A percentile compares a stretch with the other conserved stretches of the same genome.
Evolutionary conservation across 192 early-diverging fungal species (phyloP).

Genomic region (Podila epicladia): DNA sequence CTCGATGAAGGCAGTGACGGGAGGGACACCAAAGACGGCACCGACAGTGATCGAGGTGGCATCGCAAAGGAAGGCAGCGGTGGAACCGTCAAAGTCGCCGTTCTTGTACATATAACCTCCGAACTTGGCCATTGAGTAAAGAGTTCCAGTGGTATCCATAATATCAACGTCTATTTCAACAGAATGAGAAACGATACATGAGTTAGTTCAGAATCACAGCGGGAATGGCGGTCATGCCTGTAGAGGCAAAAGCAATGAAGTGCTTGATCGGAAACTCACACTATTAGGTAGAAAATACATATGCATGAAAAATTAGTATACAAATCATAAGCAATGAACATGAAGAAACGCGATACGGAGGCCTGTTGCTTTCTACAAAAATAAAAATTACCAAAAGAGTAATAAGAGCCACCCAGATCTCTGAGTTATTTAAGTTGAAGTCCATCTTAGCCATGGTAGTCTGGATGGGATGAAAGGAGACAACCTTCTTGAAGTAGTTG

Average conservation of each 20-base stretch:
- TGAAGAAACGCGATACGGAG: no score
- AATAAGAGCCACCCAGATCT: no score
- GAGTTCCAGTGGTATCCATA: conserved; percentile 81
- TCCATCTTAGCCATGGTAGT: conserved; percentile 61
- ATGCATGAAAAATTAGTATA: background rate
- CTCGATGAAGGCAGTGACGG: conserved; percentile 80
- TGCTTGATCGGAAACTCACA: no score
- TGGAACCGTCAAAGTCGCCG: conserved; percentile 81
- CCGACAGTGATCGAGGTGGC: conserved; percentile 72
- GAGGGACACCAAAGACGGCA: conserved; percentile 72
- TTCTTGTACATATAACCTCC: conserved; percentile 73
- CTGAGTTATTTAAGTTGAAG: conserved; percentile 64
- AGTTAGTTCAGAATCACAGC: background rate
- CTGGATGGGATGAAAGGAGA: conserved; percentile 66
- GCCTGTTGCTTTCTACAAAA: no score
- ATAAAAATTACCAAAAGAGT: no score
- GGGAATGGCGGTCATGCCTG: background rate
- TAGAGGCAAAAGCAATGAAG: no score
- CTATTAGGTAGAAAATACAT: no score
- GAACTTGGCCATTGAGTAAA: conserved; percentile 84
- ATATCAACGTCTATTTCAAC: conserved; percentile 73
- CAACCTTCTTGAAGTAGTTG: conserved; percentile 74
- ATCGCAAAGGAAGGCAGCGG: conserved; percentile 76
- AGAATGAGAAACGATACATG: background rate
- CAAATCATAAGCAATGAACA: background rate